Percentiles rank a stretch among this genome's conserved stretches.
phyloP scores from a whole-genome alignment of 75 land plant species.

The Cryptomeria japonica region DNA sequence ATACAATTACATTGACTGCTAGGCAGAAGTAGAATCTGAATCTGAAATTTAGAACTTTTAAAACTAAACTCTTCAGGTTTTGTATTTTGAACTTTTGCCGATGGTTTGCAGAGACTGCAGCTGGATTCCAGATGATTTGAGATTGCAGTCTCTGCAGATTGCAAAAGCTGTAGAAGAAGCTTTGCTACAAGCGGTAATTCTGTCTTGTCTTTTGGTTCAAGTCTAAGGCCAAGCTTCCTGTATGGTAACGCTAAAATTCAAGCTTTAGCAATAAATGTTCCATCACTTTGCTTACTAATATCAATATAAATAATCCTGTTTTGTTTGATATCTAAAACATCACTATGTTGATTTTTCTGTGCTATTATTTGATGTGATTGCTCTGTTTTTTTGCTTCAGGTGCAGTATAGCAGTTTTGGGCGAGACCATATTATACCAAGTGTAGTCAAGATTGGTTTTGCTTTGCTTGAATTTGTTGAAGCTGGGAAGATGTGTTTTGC shows the following conservation, averaged over 20 bases:
- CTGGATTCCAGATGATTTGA: conserved; percentile 59
- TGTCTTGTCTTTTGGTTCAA: neutral
- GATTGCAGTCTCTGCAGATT: conserved; percentile 51
- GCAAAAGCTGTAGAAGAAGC: conserved; percentile 54
- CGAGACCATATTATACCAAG: conserved; percentile 87
- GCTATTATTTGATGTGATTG: conserved; percentile 6
- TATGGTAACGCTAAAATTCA: neutral
- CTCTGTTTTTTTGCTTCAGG: conserved; percentile 30
- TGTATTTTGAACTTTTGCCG: conserved; percentile 6
- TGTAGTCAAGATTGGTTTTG: conserved; percentile 71
- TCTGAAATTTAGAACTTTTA: conserved; percentile 1
- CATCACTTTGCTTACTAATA: neutral
- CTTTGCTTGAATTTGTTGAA: conserved; percentile 54
- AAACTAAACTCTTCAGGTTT: neutral
- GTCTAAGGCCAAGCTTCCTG: neutral
- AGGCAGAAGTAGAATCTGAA: neutral
- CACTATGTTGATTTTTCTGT: neutral
- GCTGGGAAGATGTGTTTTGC: conserved; percentile 19
- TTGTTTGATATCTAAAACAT: conserved; percentile 9
- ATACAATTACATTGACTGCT: neutral
- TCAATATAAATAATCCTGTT: neutral
- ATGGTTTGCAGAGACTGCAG: conserved; percentile 53
- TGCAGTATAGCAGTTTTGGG: conserved; percentile 71
- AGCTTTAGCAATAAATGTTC: neutral
- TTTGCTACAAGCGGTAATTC: conserved; percentile 65